A percentile compares a stretch with the other conserved stretches of the same genome.
These are phyloP conservation scores for Casuarina equisetifolia DNA, from an alignment of 306 rosid species.

Conservation along the genomic window DNA sequence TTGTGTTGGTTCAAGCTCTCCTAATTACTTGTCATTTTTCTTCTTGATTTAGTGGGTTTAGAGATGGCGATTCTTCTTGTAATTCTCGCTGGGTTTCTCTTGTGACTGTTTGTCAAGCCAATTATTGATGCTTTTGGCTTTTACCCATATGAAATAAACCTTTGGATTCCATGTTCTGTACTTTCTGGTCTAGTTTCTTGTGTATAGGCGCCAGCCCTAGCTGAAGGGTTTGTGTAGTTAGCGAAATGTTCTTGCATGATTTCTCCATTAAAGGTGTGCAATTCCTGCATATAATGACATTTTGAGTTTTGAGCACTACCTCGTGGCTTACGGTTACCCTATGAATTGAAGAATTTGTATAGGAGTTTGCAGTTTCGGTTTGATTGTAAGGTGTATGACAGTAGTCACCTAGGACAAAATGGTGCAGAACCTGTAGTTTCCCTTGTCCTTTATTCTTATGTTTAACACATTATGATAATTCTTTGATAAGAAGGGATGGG, in stretches of 20 bases:
- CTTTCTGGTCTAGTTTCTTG: not conserved
- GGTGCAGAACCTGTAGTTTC: not conserved
- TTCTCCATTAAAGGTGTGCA: not conserved
- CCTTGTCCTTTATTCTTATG: not conserved
- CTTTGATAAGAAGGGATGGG: not conserved
- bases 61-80: not conserved
- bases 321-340: not conserved
- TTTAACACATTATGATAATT: constrained; percentile 6
- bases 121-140: not conserved
- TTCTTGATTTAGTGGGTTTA: not conserved
- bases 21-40: not conserved
- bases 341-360: not conserved
- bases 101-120: not conserved
- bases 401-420: constrained; percentile 1
- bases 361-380: not conserved
- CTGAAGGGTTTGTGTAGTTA: not conserved
- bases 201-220: not conserved
- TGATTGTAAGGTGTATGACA: not conserved
- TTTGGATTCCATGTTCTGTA: no score
- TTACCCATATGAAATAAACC: not conserved
- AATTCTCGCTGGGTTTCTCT: not conserved
- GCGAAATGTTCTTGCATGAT: not conserved
- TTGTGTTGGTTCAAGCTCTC: not conserved
- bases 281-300: not conserved
- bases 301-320: not conserved